These are phyloP conservation scores for Ottelia alismoides DNA, from an alignment of 106 monocot species.

Conservation along the genomic window DNA sequence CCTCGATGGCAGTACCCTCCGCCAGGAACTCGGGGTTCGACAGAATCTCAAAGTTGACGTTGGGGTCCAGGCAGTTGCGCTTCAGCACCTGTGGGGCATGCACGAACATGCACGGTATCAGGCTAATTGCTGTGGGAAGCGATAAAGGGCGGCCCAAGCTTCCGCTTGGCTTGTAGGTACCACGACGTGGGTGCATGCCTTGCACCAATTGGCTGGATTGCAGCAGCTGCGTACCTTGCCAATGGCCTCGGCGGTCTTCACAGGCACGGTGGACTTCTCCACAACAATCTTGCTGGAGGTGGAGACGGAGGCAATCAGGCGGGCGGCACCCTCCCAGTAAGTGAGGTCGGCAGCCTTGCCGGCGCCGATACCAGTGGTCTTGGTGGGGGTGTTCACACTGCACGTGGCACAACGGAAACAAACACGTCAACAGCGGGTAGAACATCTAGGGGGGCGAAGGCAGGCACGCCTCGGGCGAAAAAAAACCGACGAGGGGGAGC, in stretches of 20 bases:
- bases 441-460: too few relatives aligned
- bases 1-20: slow-evolving; percentile 6
- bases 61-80: too few relatives aligned
- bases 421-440: too few relatives aligned
- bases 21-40: slow-evolving; percentile 11
- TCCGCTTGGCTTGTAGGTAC: too few relatives aligned
- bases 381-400: slow-evolving; percentile 10
- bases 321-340: slow-evolving; percentile 18
- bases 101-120: too few relatives aligned
- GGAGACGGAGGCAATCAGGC: slow-evolving; percentile 18
- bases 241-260: slow-evolving; percentile 22
- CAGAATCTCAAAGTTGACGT: slow-evolving; percentile 18
- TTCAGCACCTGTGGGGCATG: too few relatives aligned
- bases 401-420: too few relatives aligned
- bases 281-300: slow-evolving; percentile 20
- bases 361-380: slow-evolving; percentile 11
- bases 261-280: slow-evolving; percentile 20
- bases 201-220: slow-evolving; percentile 12
- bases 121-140: too few relatives aligned
- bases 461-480: too few relatives aligned
- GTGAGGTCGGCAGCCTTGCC: slow-evolving; percentile 19
- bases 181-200: too few relatives aligned
- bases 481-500: too few relatives aligned
- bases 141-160: too few relatives aligned
- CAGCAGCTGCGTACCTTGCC: slow-evolving; percentile 18